Base-by-base conservation (phyloP, 2,329 filamentous ascomycete species). In the Trichoderma gracile region DNA sequence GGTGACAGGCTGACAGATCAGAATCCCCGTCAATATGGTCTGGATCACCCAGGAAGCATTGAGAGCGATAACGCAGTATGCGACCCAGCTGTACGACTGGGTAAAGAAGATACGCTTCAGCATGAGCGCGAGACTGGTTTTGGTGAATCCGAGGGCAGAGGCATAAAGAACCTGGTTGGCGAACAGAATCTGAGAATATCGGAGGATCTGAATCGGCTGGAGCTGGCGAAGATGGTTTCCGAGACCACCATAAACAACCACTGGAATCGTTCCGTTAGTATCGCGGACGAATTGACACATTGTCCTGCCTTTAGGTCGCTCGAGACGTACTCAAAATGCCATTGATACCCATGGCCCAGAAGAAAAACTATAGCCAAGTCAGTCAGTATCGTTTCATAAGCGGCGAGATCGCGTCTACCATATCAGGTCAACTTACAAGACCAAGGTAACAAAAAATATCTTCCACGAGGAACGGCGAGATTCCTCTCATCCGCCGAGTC, bases 71-170 rank as follows among this genome's bases (percentile, higher is more conserved):
- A 68, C 40, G 3, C 45, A 25, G 33, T 68, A 67, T 14, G 68
- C 64, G 15, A 68, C 52, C 42, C 54, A 66, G 10, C 55, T 62
- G 33, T 68, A 66, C 15, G 56, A 64, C 2, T 50, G 55, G 23
- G 68, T 54, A 33, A 70, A 70, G 42, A 69, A 70, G 38, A 70
- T 69, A 33, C 68, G 65, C 55, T 70, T 68, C 14, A 70, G 64
- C 68, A 70, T 69, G 62, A 47, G 65, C 15, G 65, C 66, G 40
- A 70, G 68, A 62, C 68, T 69, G 43, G 68, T 69, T 40, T 70
- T 70, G 14, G 67, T 66, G 10, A 63, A 68, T 3, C 68, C 68
- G 1, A 70, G 64, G 12, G 64, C 52, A 8, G 68, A 19, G 10
- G 68, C 68, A 47, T 70, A 70, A 2, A 70, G n/a, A 5, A 70